Base-by-base conservation (phyloP, 345 rosid species). In the Microthlaspi erraticum region DNA sequence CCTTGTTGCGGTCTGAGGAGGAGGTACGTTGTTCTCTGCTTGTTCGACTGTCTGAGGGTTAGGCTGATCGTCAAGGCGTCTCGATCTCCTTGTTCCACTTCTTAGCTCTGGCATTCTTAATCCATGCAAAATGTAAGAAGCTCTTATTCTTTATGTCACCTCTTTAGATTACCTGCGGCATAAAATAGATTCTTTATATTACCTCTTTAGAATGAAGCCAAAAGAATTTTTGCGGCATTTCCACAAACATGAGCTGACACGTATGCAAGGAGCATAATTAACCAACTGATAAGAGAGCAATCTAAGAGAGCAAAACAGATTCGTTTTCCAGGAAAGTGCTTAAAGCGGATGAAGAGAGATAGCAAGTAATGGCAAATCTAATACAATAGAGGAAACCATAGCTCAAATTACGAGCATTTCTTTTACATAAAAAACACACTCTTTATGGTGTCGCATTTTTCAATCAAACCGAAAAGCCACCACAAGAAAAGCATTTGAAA, bases 61-160 rank as follows among this genome's bases (percentile, higher is more conserved):
- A 65, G 89, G 87, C 84, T 93, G 95, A 77, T 92, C 86, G 70
- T 84, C 95, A 73, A 90, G 91, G 57, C 98, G 94, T 78, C 86
- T 93, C 57, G 88, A 93, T 84, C 97, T 87, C 78, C 98, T 85
- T 71, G 95, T 88, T 88, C 97, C 98, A 46, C 97, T 93, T 88
- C 92, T 85, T 91, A 92, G 83, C 81, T 92, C 96, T 56, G 95
- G 98, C 98, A 92, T 92, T 82, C 83, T 92, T 88, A 92, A 57
- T 86, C 94, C 98, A 92, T 92, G 86, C 91, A 92, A 85, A 74
- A 88, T 77, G 82, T 83, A 79, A 79, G 67, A 66, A 87, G 72
- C 58, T 84, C 71, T 39, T 43, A 41, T 79, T 68, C 75, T 70
- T 69, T 62, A 53, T 9, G 19, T 57, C 64, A 59, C 69, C 78